Conservation (phyloP, 371 early-diverging fungal species). For the Mortierella polycephala region DNA sequence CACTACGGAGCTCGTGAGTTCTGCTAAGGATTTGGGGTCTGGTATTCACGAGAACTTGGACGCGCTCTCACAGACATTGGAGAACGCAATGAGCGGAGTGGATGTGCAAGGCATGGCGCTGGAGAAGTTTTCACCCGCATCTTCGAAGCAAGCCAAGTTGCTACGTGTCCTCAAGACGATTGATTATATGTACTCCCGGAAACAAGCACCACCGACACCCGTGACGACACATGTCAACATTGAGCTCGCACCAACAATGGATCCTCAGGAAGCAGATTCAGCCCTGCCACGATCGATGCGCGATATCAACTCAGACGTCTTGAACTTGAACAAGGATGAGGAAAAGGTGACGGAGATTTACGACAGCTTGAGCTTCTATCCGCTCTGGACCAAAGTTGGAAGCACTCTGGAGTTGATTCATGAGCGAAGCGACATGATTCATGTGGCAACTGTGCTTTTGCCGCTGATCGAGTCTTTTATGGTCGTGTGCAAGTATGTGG, state of each 20-base stretch:
- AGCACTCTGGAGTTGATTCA: conserved; percentile 77
- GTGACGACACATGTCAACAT: conserved; percentile 44
- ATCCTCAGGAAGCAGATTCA: conserved; percentile 57
- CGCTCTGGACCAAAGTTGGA: conserved; percentile 88
- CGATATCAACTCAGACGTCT: conserved; percentile 24
- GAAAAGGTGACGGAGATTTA: conserved; percentile 74
- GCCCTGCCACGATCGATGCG: conserved; percentile 45
- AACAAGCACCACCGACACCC: conserved; percentile 43
- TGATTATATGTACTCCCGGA: conserved; percentile 81
- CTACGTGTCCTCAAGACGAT: conserved; percentile 94
- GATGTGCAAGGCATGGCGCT: conserved; percentile 73
- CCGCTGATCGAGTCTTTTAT: conserved; percentile 97
- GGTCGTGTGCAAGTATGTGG: conserved; percentile 89
- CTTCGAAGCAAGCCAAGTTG: conserved; percentile 91
- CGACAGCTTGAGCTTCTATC: conserved; percentile 74
- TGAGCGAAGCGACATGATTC: conserved; percentile 82
- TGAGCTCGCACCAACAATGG: conserved; percentile 54
- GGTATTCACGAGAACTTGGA: conserved; percentile 76
- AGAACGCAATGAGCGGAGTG: conserved; percentile 65
- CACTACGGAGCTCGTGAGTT: conserved; percentile 77
- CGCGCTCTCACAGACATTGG: conserved; percentile 69
- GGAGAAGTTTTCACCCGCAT: conserved; percentile 83
- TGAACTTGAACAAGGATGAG: conserved; percentile 59
- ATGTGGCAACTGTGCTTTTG: conserved; percentile 92
- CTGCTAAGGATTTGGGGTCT: conserved; percentile 78